Evolutionary conservation across 768 basidiomycete species (phyloP).

Genomic region (Russula lepida): DNA sequence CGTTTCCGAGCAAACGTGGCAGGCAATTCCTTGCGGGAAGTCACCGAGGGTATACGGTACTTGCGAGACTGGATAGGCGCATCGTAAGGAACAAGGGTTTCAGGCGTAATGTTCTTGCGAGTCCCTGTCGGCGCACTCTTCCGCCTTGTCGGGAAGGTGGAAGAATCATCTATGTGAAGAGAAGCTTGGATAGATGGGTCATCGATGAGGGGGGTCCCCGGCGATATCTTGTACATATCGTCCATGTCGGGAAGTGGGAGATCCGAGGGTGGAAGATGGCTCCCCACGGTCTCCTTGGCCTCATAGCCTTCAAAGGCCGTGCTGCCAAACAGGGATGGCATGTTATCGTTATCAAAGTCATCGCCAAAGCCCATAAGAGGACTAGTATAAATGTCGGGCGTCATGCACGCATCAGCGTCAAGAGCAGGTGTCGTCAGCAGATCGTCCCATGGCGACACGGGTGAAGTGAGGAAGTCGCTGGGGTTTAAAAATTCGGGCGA

Average conservation of each 20-base stretch:
- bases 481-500: conserved; percentile 37
- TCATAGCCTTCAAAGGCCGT: conserved; percentile 11
- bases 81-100: conserved; percentile 54
- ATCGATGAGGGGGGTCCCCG: conserved; percentile 43
- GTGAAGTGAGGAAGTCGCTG: conserved; percentile 40
- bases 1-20: conserved; percentile 62
- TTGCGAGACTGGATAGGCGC: conserved; percentile 75
- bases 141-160: conserved; percentile 25
- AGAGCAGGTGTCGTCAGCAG: conserved; percentile 38
- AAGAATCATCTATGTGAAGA: conserved; percentile 14
- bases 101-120: conserved; percentile 60
- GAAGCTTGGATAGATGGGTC: conserved; percentile 30
- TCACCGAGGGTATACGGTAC: conserved; percentile 64
- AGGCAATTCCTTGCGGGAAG: conserved; percentile 73
- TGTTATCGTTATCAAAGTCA: conserved; percentile 28
- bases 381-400: conserved; percentile 36
- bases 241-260: conserved; percentile 28
- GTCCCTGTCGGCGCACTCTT: conserved; percentile 50
- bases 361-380: conserved; percentile 34
- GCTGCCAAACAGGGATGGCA: conserved; percentile 22
- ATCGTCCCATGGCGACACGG: conserved; percentile 41
- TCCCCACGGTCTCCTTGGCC: conserved; percentile 6
- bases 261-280: background rate
- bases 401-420: conserved; percentile 27
- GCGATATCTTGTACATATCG: conserved; percentile 42